Conservation (phyloP, 2,329 filamentous ascomycete species). For the Calonectria pauciramosa region DNA sequence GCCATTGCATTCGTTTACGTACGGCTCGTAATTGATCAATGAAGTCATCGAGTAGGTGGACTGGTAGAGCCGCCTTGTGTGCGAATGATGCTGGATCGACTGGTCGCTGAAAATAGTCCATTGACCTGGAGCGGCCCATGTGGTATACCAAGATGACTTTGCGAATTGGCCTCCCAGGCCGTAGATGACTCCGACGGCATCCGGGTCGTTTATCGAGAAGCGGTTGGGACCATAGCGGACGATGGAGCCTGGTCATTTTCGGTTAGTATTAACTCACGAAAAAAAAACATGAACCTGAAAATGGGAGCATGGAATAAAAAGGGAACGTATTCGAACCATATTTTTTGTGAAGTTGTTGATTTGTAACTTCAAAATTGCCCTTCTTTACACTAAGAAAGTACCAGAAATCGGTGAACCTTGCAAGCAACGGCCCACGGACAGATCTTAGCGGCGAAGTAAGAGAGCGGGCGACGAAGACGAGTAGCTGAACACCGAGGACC, state of each 20-base stretch:
- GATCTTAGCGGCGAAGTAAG: slow-evolving; percentile 41
- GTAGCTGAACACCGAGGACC: background rate
- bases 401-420: slow-evolving; percentile 47
- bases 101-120: slow-evolving; percentile 50
- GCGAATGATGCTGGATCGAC: slow-evolving; percentile 43
- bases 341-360: slow-evolving; percentile 46
- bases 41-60: slow-evolving; percentile 50
- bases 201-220: slow-evolving; percentile 59
- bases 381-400: slow-evolving; percentile 43
- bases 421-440: slow-evolving; percentile 45
- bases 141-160: slow-evolving; percentile 52
- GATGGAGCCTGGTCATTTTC: slow-evolving; percentile 42
- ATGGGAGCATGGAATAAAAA: no score
- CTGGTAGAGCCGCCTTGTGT: slow-evolving; percentile 46
- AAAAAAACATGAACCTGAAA: background rate
- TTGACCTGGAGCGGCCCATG: slow-evolving; percentile 39
- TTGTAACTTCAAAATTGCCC: slow-evolving; percentile 46
- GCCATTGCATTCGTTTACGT: slow-evolving; percentile 49
- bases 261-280: background rate
- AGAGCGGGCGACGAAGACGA: slow-evolving; percentile 5
- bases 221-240: slow-evolving; percentile 63
- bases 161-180: slow-evolving; percentile 46
- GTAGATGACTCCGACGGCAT: slow-evolving; percentile 55
- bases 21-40: slow-evolving; percentile 51
- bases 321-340: slow-evolving; percentile 35